Conservation (phyloP, 805 yeast genomes). For the Candida coleopterorum region DNA sequence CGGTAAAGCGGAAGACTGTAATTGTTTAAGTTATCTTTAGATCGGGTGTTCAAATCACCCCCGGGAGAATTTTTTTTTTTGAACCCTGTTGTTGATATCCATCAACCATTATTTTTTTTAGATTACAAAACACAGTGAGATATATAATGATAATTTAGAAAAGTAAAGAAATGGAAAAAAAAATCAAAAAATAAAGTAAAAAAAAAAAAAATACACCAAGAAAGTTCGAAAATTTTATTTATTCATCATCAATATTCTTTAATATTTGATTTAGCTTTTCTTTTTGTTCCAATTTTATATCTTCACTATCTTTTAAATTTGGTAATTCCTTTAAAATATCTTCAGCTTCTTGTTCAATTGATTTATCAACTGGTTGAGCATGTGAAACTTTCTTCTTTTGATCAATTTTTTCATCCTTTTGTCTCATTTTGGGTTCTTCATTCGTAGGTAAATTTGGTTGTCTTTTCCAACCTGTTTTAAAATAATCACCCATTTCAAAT, state of each 20-base stretch:
- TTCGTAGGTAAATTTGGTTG: conserved; percentile 14
- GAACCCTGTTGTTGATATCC: no score
- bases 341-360: conserved; percentile 27
- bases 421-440: conserved; percentile 14
- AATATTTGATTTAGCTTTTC: conserved; percentile 21
- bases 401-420: conserved; percentile 14
- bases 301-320: conserved; percentile 20
- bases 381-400: conserved; percentile 28
- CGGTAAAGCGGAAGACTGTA: no score
- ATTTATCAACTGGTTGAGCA: conserved; percentile 40
- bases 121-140: no score
- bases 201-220: no score
- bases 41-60: no score
- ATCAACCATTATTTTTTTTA: no score
- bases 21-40: no score
- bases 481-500: conserved; percentile 46
- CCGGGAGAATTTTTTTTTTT: no score
- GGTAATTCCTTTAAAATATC: conserved; percentile 36
- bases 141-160: no score
- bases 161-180: neutral
- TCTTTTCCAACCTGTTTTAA: conserved; percentile 62
- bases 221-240: no score
- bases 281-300: conserved; percentile 18
- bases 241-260: conserved; percentile 10
- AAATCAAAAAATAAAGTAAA: no score